These are phyloP conservation scores for Candida coleopterorum DNA, from an alignment of 805 yeast species.

Conservation along the genomic window DNA sequence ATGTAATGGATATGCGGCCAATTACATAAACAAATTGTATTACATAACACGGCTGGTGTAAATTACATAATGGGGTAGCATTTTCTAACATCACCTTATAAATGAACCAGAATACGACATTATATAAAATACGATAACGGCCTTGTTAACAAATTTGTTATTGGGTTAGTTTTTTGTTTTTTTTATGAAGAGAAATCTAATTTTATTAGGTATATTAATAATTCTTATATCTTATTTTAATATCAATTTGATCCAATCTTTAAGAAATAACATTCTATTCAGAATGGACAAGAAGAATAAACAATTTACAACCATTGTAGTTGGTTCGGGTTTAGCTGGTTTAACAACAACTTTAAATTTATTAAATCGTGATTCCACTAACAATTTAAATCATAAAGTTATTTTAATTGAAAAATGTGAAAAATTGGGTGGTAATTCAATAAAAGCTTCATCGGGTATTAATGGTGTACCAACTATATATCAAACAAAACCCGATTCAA, in stretches of 20 bases:
- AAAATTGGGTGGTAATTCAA: slow-evolving; percentile 54
- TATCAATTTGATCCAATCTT: not conserved
- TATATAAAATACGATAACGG: too few species aligned
- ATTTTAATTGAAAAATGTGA: slow-evolving; percentile 45
- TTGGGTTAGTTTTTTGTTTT: too few species aligned
- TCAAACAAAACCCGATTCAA: slow-evolving; percentile 19
- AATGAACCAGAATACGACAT: too few species aligned
- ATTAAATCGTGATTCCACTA: slow-evolving; percentile 24
- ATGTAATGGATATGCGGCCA: too few species aligned
- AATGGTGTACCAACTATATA: slow-evolving; percentile 39
- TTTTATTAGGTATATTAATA: not conserved
- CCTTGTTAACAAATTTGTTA: too few species aligned
- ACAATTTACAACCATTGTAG: slow-evolving; percentile 23
- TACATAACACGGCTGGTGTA: too few species aligned
- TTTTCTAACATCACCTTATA: too few species aligned
- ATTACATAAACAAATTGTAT: too few species aligned
- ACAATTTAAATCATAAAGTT: slow-evolving; percentile 25
- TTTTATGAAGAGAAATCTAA: not conserved
- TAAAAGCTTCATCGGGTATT: slow-evolving; percentile 60
- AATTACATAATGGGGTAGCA: too few species aligned
- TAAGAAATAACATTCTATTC: not conserved
- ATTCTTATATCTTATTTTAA: not conserved
- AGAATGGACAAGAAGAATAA: not conserved
- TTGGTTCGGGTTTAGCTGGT: slow-evolving; percentile 59
- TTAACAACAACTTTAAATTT: slow-evolving; percentile 40